Percentiles rank a stretch among this genome's conserved stretches.
Conservation (phyloP, 345 rosid species). For the Adansonia digitata region DNA sequence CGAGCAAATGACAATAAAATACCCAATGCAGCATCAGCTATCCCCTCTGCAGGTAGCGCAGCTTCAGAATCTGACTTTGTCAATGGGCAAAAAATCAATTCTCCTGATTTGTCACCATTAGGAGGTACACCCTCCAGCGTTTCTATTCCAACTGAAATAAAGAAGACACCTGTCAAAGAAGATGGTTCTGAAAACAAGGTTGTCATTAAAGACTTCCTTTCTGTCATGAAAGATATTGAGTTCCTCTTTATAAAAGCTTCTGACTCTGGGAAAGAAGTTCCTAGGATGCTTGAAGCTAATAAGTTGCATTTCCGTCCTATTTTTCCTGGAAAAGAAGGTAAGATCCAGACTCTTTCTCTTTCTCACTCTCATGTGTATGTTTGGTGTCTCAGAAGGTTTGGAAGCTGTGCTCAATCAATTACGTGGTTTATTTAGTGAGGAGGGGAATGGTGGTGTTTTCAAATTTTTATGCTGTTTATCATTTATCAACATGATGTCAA, state of each 20-base stretch:
- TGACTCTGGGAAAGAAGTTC: conserved; percentile 89
- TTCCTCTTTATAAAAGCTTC: conserved; percentile 77
- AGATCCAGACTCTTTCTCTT: conserved; percentile 14
- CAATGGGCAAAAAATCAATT: conserved; percentile 46
- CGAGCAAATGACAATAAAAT: conserved; percentile 42
- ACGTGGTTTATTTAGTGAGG: too few relatives aligned
- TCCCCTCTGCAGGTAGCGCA: conserved; percentile 32
- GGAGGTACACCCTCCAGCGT: conserved; percentile 35
- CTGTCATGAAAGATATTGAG: conserved; percentile 82
- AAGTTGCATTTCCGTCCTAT: conserved; percentile 83
- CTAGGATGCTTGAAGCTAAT: conserved; percentile 97
- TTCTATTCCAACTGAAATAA: conserved; percentile 28
- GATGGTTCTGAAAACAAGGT: conserved; percentile 45
- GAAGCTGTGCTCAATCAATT: too few relatives aligned
- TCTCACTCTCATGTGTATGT: neutral
- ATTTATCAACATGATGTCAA: too few relatives aligned
- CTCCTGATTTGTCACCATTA: conserved; percentile 73
- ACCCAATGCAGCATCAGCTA: conserved; percentile 33
- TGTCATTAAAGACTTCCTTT: conserved; percentile 68
- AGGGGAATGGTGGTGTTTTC: too few relatives aligned
- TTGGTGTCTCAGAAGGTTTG: too few relatives aligned
- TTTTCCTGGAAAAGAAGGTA: conserved; percentile 53
- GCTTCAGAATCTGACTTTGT: conserved; percentile 49
- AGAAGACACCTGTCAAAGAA: conserved; percentile 46
- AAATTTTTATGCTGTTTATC: too few relatives aligned